Percentiles rank a stretch among this genome's conserved stretches.
Conservation (phyloP, 495 filamentous ascomycete species). For the Annulohypoxylon stygium region DNA sequence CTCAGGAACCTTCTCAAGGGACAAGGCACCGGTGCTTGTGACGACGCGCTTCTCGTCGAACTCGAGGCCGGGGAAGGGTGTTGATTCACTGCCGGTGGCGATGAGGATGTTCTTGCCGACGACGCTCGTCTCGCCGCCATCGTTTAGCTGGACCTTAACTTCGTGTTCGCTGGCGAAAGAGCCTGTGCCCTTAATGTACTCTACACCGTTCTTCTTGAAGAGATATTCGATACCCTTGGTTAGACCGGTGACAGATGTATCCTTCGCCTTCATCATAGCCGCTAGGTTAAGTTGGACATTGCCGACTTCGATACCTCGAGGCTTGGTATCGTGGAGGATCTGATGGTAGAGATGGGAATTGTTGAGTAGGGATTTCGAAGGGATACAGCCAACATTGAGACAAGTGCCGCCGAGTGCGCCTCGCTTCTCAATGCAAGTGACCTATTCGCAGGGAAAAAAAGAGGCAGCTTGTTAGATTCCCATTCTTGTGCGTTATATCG, state of each 20-base stretch:
- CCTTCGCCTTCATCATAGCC: constrained; percentile 98
- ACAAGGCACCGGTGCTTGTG: constrained; percentile 94
- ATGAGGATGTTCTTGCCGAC: constrained; percentile 97
- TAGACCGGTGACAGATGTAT: constrained; percentile 85
- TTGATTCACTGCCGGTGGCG: constrained; percentile 92
- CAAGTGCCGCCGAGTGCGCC: constrained; percentile 95
- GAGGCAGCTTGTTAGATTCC: constrained; percentile 35
- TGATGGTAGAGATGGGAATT: constrained; percentile 99
- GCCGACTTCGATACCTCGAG: constrained; percentile 92
- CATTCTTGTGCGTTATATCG: neutral
- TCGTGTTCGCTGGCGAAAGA: constrained; percentile 91
- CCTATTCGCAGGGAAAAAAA: constrained; percentile 63
- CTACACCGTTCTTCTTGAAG: constrained; percentile 98
- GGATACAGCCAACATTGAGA: constrained; percentile 99
- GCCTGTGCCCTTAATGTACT: constrained; percentile 94
- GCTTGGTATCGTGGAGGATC: constrained; percentile 96
- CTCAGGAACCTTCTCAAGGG: constrained; percentile 90
- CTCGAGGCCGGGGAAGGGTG: constrained; percentile 94
- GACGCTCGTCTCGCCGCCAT: constrained; percentile 87
- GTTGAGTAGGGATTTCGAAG: constrained; percentile 99
- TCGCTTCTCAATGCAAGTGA: constrained; percentile 98
- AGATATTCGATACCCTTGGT: constrained; percentile 98
- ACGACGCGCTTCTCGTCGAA: constrained; percentile 98
- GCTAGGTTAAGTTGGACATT: constrained; percentile 95
- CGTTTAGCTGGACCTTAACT: constrained; percentile 86